These are phyloP conservation scores for Sporothrix protearum DNA, from an alignment of 2,329 filamentous ascomycete species.

Conservation along the genomic window DNA sequence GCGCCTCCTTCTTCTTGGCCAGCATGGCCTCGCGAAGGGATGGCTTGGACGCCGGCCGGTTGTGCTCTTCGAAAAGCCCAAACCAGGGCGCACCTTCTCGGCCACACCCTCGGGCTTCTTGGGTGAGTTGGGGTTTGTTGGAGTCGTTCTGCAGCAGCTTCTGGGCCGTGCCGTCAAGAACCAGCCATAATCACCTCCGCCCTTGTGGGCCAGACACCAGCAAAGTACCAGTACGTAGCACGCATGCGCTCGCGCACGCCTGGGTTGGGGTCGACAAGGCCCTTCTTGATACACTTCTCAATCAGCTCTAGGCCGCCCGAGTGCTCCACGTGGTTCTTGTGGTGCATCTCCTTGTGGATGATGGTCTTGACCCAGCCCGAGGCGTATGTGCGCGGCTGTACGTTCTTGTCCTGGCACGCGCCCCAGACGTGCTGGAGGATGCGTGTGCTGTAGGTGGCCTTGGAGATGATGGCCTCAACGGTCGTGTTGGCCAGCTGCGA, in stretches of 20 bases:
- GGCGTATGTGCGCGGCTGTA: constrained; percentile 75
- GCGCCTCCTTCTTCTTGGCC: constrained; percentile 68
- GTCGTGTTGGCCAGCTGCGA: constrained; percentile 78
- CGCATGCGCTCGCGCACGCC: constrained; percentile 84
- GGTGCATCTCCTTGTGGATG: constrained; percentile 69
- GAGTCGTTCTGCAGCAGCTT: constrained; percentile 78
- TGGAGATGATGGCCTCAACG: constrained; percentile 75
- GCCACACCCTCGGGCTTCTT: constrained; percentile 43
- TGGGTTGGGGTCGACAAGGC: constrained; percentile 84
- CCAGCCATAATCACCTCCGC: constrained; percentile 72
- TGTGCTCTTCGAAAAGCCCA: constrained; percentile 62
- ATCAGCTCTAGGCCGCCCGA: constrained; percentile 76
- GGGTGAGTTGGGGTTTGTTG: constrained; percentile 74
- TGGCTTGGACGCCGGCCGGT: constrained; percentile 55
- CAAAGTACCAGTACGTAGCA: constrained; percentile 81
- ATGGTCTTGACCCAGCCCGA: constrained; percentile 81
- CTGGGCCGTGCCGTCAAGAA: constrained; percentile 72
- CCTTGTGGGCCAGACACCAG: constrained; percentile 69
- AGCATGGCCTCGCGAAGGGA: constrained; percentile 79
- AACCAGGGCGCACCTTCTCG: constrained; percentile 49
- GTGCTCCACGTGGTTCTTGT: constrained; percentile 81
- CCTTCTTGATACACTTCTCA: constrained; percentile 85
- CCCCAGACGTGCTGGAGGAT: constrained; percentile 81
- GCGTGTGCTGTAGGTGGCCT: constrained; percentile 73
- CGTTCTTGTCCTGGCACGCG: constrained; percentile 89